These are phyloP conservation scores for Apiotrichum sp. DNA, from an alignment of 1,284 basidiomycete genomes.

Conservation along the genomic window DNA sequence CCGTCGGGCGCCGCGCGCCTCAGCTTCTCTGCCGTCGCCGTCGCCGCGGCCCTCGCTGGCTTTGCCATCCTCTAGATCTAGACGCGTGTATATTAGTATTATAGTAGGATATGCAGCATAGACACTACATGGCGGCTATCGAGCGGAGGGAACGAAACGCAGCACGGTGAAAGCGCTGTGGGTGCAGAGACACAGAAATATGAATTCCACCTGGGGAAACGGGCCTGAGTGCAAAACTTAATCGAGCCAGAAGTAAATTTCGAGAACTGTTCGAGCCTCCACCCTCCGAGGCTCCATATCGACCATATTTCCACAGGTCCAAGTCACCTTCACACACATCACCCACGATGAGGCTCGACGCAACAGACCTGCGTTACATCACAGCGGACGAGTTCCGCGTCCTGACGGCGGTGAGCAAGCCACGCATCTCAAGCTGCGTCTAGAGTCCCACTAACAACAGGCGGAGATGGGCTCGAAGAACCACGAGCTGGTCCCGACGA, in stretches of 20 bases:
- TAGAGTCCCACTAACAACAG: constrained; percentile 48
- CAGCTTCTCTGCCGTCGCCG: background rate
- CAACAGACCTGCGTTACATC: constrained; percentile 89
- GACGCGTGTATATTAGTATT: background rate
- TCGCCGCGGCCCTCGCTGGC: background rate
- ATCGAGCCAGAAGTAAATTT: background rate
- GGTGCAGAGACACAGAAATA: too few relatives aligned
- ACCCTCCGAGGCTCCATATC: background rate
- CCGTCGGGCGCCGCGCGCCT: background rate
- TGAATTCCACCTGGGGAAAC: too few relatives aligned
- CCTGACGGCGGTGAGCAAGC: constrained; percentile 68
- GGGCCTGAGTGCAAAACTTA: background rate
- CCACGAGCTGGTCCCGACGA: constrained; percentile 87
- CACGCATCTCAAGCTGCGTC: background rate
- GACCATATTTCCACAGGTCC: background rate
- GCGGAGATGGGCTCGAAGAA: constrained; percentile 98
- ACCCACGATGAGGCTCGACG: constrained; percentile 78
- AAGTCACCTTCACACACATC: background rate
- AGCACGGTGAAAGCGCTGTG: too few relatives aligned
- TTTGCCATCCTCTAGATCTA: background rate
- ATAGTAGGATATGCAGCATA: background rate
- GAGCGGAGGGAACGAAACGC: background rate
- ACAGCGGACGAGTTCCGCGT: constrained; percentile 90
- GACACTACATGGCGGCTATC: background rate
- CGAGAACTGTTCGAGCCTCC: background rate